These are phyloP conservation scores for Mycena pura DNA, from an alignment of 768 basidiomycete species.

Conservation along the genomic window DNA sequence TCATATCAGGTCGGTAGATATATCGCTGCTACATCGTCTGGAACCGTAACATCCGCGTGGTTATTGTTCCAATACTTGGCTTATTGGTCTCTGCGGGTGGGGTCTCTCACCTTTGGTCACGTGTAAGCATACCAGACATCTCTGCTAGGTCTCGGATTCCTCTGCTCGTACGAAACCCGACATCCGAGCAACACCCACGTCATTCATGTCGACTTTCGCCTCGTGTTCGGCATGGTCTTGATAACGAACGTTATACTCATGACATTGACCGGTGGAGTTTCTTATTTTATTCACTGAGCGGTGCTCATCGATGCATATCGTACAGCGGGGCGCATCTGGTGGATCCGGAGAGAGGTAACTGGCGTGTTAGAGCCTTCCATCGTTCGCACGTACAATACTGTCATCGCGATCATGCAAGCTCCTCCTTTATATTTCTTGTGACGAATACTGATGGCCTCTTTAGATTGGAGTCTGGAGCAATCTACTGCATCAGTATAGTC, in stretches of 20 bases:
- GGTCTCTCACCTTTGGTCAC: no score
- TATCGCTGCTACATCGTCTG: background rate
- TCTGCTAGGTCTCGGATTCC: background rate
- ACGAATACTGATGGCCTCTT: background rate
- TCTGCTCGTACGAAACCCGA: background rate
- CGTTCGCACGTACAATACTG: background rate
- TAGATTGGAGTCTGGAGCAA: conserved; percentile 8
- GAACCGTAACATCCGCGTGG: background rate
- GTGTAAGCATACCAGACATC: no score
- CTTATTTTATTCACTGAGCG: background rate
- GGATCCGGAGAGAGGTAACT: background rate
- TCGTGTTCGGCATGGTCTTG: background rate
- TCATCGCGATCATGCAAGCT: conserved; percentile 1
- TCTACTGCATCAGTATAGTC: conserved; percentile 3
- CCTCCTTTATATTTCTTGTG: background rate
- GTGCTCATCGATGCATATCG: background rate
- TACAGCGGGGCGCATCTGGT: conserved; percentile 9
- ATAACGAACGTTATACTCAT: conserved; percentile 1
- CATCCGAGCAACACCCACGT: background rate
- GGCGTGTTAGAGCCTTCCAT: background rate
- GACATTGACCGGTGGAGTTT: background rate
- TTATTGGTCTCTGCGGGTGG: background rate
- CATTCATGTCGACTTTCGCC: conserved; percentile 2
- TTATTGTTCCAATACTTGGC: background rate
- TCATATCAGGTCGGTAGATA: background rate